Evolutionary conservation across 768 basidiomycete species (phyloP), one percentile per base, ranked within the genome.

Genomic region (Leccinum truebloodii): DNA sequence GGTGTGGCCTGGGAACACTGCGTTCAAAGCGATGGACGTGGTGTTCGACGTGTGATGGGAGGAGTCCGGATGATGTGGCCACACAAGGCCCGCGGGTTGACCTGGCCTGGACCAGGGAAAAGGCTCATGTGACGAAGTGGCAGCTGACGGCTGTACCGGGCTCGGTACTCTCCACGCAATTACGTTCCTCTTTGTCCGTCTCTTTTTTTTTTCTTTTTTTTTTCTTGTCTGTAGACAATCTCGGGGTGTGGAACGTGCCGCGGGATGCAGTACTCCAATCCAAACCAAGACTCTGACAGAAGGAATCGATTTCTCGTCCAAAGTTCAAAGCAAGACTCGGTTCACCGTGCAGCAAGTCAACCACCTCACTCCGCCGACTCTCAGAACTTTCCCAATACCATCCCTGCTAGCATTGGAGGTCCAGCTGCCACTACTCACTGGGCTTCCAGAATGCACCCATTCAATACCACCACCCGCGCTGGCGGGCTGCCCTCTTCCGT

Each of bases 1-100:
- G 65, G 89, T 97, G 1, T 95, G 89, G 83, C 88, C 94, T 12
- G 92, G 92, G 49, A 94, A 93, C 75, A 95, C 92, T 4, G 89
- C 87, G 49, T 94, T 92, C 75, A 88, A 85, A 73, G 85, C 92
- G 4, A 78, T 83, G 69, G 87, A 91, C 63, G 87, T 92, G 8
- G 85, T 90, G 30, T 92, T 92, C 71, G 87, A 88, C 69, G 86
- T 92, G 4, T 90, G 69, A 73, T 46, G 44, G 44, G 44, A 46
- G 20, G 44, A 41, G 41, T 41, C 41, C 8, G 41, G 41, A 41
- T 41, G 41, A n/a, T 50, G 5, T 48, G 26, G 49, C 35, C 61
- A 28, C 55, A 20, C 62, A 52, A 63, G 53, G 48, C 16, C 64
- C 63, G 63, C 55, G 53, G 63, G 52, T 60, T 54, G 22, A 53